These are phyloP conservation scores for Eutypa lata DNA, from an alignment of 2,329 filamentous ascomycete species.

Conservation along the genomic window DNA sequence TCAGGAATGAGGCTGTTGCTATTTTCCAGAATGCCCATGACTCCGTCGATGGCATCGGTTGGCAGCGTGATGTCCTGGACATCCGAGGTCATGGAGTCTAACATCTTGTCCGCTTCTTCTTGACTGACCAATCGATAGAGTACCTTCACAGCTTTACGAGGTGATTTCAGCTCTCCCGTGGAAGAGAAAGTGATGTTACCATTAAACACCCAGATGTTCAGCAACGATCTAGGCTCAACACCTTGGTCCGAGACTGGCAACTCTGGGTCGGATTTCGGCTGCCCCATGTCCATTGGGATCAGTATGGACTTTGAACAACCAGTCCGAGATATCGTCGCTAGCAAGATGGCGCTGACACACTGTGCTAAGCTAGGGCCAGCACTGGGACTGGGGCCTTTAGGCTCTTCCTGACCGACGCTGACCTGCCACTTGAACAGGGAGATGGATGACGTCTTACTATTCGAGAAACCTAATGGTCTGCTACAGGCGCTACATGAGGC, in stretches of 20 bases:
- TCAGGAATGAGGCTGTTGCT: conserved; percentile 53
- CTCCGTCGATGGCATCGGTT: conserved; percentile 41
- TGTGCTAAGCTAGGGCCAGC: conserved; percentile 40
- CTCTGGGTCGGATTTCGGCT: neutral
- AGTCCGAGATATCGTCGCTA: conserved; percentile 53
- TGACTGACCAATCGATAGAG: conserved; percentile 44
- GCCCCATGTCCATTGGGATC: conserved; percentile 32
- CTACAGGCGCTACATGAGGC: conserved; percentile 46
- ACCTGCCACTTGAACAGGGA: conserved; percentile 59
- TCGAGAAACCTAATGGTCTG: conserved; percentile 45
- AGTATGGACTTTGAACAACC: conserved; percentile 57
- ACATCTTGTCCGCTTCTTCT: conserved; percentile 44
- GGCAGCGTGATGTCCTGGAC: conserved; percentile 60
- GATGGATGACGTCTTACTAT: conserved; percentile 41
- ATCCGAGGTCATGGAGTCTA: conserved; percentile 50
- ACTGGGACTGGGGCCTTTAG: conserved; percentile 10
- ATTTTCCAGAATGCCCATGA: conserved; percentile 40
- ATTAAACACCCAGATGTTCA: conserved; percentile 57
- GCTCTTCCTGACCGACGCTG: conserved; percentile 32
- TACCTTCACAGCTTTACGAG: conserved; percentile 47
- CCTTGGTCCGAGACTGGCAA: neutral
- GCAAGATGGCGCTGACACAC: conserved; percentile 51
- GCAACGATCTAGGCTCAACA: conserved; percentile 17
- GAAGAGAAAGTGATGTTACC: conserved; percentile 51
- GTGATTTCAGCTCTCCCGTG: conserved; percentile 25